Evolutionary conservation across 2,329 filamentous ascomycete species (phyloP).

Genomic region (Monosporascus cannonballus): DNA sequence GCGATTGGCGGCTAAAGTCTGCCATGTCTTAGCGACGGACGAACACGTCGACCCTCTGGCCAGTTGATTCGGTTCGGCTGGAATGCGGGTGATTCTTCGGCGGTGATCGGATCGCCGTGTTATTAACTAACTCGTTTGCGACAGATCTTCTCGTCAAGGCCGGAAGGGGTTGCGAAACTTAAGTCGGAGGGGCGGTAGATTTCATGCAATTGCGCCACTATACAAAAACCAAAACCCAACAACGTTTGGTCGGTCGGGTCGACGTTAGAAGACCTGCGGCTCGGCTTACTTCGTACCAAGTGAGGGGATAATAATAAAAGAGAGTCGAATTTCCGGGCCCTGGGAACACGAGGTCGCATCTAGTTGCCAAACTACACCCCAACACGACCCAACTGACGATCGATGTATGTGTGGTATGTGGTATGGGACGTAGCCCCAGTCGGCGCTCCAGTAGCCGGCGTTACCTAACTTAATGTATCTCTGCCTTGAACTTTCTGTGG

Average conservation of each 20-base stretch:
- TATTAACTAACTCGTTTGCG: neutral
- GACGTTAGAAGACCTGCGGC: neutral
- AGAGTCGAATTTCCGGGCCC: neutral
- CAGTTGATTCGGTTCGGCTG: neutral
- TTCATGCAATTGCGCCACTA: neutral
- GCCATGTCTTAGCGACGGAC: slow-evolving; percentile 18
- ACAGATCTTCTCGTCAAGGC: neutral
- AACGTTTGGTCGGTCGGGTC: neutral
- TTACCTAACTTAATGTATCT: too few relatives aligned
- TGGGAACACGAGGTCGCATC: neutral
- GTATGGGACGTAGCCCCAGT: neutral
- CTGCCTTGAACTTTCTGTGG: neutral
- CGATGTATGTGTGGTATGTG: neutral
- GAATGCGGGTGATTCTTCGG: neutral
- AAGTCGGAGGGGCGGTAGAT: neutral
- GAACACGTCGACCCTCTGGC: neutral
- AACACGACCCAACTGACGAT: neutral
- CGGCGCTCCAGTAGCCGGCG: neutral
- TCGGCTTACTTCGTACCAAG: too few relatives aligned
- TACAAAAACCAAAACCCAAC: neutral
- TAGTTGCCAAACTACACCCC: neutral
- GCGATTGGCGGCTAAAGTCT: slow-evolving; percentile 23
- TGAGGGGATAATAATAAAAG: neutral
- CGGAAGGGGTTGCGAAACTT: neutral
- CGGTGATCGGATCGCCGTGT: neutral